Percentiles rank a stretch among this genome's conserved stretches.
These are phyloP conservation scores for Cryphonectria nitschkei DNA, from an alignment of 2,329 filamentous ascomycete genomes.

Conservation along the genomic window DNA sequence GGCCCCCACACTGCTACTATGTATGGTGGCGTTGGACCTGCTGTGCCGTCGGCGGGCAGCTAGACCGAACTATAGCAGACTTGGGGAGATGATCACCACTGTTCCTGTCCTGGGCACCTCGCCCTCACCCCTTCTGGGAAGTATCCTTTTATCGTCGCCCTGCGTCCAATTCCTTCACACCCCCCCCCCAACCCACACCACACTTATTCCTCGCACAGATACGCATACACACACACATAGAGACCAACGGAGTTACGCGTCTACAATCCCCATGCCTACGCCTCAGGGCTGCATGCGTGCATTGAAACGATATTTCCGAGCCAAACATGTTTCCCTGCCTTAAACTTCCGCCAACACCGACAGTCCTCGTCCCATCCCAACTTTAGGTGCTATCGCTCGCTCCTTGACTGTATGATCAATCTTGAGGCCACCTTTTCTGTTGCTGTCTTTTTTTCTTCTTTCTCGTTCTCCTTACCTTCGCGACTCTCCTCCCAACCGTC, in stretches of 20 bases:
- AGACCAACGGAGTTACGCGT: background rate
- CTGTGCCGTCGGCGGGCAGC: background rate
- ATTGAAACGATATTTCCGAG: slow-evolving; percentile 1
- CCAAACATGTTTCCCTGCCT: slow-evolving; percentile 20
- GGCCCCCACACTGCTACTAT: background rate
- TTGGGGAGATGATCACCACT: background rate
- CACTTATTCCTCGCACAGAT: background rate
- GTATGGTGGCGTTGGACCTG: background rate
- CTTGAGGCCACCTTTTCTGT: background rate
- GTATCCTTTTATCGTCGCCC: background rate
- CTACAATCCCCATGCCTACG: background rate
- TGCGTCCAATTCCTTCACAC: background rate
- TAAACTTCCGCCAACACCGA: slow-evolving; percentile 6
- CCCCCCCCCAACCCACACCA: background rate
- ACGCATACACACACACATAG: background rate
- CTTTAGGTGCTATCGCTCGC: background rate
- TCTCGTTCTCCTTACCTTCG: background rate
- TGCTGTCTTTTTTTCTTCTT: too few species aligned
- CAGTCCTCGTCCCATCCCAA: background rate
- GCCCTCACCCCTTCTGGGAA: background rate
- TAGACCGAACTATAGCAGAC: background rate
- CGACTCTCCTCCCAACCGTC: slow-evolving; percentile 15
- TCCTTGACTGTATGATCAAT: background rate
- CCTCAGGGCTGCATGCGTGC: slow-evolving; percentile 18
- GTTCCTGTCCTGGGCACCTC: slow-evolving; percentile 3